Conservation (phyloP, 306 rosid species). For the Casuarina equisetifolia region DNA sequence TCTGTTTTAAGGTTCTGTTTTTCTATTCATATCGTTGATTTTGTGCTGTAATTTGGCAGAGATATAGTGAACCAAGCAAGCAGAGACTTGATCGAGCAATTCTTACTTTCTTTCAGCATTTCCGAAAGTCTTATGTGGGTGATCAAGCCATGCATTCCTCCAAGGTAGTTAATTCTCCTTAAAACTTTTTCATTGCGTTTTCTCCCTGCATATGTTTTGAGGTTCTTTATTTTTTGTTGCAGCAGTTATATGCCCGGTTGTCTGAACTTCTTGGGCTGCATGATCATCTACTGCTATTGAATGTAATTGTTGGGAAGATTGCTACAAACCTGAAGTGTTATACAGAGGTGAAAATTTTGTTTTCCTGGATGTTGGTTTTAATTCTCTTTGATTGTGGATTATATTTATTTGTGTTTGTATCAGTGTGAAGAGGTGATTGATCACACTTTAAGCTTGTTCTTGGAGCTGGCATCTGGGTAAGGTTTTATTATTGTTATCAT, state of each 20-base stretch:
- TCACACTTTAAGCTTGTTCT: constrained; percentile 92
- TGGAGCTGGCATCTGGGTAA: constrained; percentile 99
- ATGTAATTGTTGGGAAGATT: constrained; percentile 81
- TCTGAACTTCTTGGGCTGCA: constrained; percentile 90
- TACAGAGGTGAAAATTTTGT: constrained; percentile 56
- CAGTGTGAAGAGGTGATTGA: constrained; percentile 98
- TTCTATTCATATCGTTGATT: not conserved
- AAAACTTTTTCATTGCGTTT: constrained; percentile 11
- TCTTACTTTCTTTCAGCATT: constrained; percentile 94
- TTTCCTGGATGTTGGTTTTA: constrained; percentile 1
- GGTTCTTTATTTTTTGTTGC: constrained; percentile 40
- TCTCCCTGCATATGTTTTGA: constrained; percentile 31
- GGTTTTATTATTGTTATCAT: constrained; percentile 29
- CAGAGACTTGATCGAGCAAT: constrained; percentile 98
- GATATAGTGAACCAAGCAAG: constrained; percentile 87
- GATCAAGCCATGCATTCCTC: constrained; percentile 99
- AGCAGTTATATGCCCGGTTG: constrained; percentile 86
- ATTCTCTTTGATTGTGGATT: constrained; percentile 7
- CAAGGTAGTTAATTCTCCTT: constrained; percentile 60
- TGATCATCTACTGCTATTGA: constrained; percentile 73
- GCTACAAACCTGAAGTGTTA: constrained; percentile 83
- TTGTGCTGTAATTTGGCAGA: constrained; percentile 51
- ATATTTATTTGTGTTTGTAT: constrained; percentile 28
- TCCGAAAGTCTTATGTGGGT: constrained; percentile 92
- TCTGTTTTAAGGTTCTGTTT: constrained; percentile 17